Base-by-base conservation (phyloP, 1,284 basidiomycete genomes). In the Cutaneotrichosporon mucoides region DNA sequence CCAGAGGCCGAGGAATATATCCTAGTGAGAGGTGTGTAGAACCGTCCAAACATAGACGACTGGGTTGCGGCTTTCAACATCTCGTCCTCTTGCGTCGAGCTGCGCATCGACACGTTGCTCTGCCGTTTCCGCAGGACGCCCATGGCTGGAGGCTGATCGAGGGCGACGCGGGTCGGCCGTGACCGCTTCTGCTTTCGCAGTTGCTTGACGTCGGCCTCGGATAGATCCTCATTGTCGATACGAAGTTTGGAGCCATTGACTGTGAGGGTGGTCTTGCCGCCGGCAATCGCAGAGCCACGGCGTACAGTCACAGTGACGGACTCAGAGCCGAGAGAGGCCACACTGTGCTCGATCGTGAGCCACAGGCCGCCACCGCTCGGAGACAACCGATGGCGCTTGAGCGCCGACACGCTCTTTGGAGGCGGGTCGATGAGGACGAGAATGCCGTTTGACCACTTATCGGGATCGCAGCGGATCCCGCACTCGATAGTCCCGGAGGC, bases 341-440 rank as follows among this genome's bases (percentile, higher is more conserved):
- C 84, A 62, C 93, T 89, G 68, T 99, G 95, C 34, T 88, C 90
- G 67, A 99, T 83, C 0, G 92, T 95, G 24, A 99, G 79, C 96
- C 96, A 99, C n/a, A 97, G 79, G 0, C 95, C 95, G 7, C 96
- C 94, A 4, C 94, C 95, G 45, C 88, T 87, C 9, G 84, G 82
- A 0, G 92, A 92, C 9, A 99, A 82, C 15, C 88, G 84, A 76
- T 99, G 95, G 38, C 96, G 84, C 9, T 89, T 85, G 15, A 99
- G 82, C 61, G 89, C 92, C 1, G 88, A 86, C 41, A 95, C 87
- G 5, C 84, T 82, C 66, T 88, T 86, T 15, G 94, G 95, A 2
- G 95, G 93, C 0, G 96, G 96, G 75, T 98, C 93, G 52, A 98
- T 86, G 13, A 96, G 88, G 49, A 99, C 86, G 67, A 96, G 90